Evolutionary conservation across 2,329 filamentous ascomycete species (phyloP).

Genomic region (Calcarisporium arbuscula): DNA sequence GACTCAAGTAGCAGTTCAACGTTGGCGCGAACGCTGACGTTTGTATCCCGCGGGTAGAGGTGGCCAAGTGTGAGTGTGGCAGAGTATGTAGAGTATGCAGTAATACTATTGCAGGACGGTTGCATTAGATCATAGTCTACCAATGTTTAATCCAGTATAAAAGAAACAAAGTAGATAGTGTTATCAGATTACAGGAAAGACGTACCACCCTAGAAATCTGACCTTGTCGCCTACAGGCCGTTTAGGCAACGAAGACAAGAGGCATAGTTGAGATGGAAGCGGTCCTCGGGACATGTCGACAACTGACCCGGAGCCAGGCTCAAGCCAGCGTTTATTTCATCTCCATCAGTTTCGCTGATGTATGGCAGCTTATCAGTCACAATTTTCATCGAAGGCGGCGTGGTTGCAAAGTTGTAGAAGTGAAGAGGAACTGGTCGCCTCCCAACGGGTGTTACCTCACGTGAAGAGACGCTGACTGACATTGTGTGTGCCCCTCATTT

Average conservation of each 20-base stretch:
- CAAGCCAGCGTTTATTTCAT: too few relatives aligned
- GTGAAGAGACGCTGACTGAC: too few relatives aligned
- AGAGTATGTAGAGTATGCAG: constrained; percentile 42
- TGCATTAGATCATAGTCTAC: too few relatives aligned
- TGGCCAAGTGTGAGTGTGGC: constrained; percentile 65
- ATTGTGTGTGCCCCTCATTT: too few relatives aligned
- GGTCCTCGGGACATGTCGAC: constrained; percentile 50
- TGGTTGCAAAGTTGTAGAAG: too few relatives aligned
- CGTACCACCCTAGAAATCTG: constrained; percentile 86
- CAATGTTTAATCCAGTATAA: too few relatives aligned
- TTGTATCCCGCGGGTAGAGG: constrained; percentile 44
- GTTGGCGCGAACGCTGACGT: constrained; percentile 56
- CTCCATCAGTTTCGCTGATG: constrained; percentile 3
- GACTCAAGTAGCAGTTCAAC: constrained; percentile 63
- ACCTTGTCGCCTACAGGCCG: constrained; percentile 65
- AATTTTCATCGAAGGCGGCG: too few relatives aligned
- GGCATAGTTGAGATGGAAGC: constrained; percentile 56
- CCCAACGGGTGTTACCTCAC: too few relatives aligned
- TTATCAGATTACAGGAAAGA: too few relatives aligned
- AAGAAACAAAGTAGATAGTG: too few relatives aligned
- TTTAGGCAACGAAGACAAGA: constrained; percentile 54
- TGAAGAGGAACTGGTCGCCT: too few relatives aligned
- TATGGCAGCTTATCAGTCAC: too few relatives aligned
- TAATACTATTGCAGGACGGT: constrained; percentile 41
- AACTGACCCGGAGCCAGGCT: constrained; percentile 2